Evolutionary conservation across 129 eudicot genomes (phyloP).

Genomic region (Solidago caesia): DNA sequence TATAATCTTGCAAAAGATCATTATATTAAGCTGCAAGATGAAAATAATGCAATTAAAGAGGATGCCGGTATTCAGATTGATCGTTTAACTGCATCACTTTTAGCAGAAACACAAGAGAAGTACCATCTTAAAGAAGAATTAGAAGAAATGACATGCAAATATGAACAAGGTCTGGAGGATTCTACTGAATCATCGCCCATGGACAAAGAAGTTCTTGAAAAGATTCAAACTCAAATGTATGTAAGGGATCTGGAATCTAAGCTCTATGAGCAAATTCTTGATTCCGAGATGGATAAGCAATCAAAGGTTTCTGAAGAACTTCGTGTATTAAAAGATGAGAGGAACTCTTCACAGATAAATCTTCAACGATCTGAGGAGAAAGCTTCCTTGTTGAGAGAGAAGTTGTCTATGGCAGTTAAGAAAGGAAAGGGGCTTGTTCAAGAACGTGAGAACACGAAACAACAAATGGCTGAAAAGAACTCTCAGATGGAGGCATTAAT

Average conservation of each 20-base stretch:
- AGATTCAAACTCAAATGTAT: slow-evolving; percentile 53
- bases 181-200: slow-evolving; percentile 30
- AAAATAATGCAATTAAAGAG: slow-evolving; percentile 42
- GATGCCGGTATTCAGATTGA: slow-evolving; percentile 58
- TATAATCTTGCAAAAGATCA: slow-evolving; percentile 45
- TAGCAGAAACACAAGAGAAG: slow-evolving; percentile 68
- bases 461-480: slow-evolving; percentile 64
- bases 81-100: slow-evolving; percentile 40
- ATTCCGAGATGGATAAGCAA: slow-evolving; percentile 40
- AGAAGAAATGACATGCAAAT: slow-evolving; percentile 46
- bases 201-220: slow-evolving; percentile 44
- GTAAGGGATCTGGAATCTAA: slow-evolving; percentile 50
- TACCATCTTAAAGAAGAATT: slow-evolving; percentile 46
- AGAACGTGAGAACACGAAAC: slow-evolving; percentile 81
- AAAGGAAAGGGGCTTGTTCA: slow-evolving; percentile 97
- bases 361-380: slow-evolving; percentile 75
- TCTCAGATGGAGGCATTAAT: slow-evolving; percentile 65
- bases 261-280: slow-evolving; percentile 53
- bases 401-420: slow-evolving; percentile 90
- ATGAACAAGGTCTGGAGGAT: slow-evolving; percentile 43
- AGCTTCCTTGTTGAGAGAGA: slow-evolving; percentile 68
- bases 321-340: slow-evolving; percentile 49
- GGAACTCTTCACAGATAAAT: slow-evolving; percentile 44
- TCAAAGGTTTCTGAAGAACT: slow-evolving; percentile 52
- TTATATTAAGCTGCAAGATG: slow-evolving; percentile 42